phyloP scores from a whole-genome alignment of 2,329 filamentous ascomycete genomes.

The Metarhizium humberi region DNA sequence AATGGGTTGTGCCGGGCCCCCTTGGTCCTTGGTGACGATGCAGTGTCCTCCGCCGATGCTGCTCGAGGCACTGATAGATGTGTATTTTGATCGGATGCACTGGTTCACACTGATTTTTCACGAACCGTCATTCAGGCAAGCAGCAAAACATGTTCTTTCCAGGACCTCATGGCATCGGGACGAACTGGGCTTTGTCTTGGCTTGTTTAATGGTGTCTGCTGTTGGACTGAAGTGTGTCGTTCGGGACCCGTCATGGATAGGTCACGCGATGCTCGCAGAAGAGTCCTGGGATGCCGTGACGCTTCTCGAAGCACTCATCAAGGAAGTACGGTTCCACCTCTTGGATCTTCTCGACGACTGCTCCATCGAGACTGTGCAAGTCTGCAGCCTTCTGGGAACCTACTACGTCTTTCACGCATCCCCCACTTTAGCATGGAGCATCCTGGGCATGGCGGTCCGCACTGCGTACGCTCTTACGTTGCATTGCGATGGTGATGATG shows the following conservation, averaged over 20 bases:
- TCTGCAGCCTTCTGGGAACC: slow-evolving; percentile 3
- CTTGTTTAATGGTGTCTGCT: slow-evolving; percentile 7
- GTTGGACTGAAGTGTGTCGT: slow-evolving; percentile 10
- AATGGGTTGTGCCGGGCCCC: neutral
- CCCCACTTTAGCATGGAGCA: slow-evolving; percentile 3
- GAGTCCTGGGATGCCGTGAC: neutral
- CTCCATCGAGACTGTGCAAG: slow-evolving; percentile 4
- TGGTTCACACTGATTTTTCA: slow-evolving; percentile 14
- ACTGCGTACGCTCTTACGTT: slow-evolving; percentile 10
- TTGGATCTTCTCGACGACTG: slow-evolving; percentile 5
- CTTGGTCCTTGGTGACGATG: slow-evolving; percentile 4
- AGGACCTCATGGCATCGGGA: slow-evolving; percentile 8
- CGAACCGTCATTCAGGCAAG: slow-evolving; percentile 10
- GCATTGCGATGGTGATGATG: slow-evolving; percentile 9
- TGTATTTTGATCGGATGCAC: slow-evolving; percentile 12
- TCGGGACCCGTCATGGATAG: slow-evolving; percentile 9
- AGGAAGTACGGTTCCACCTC: slow-evolving; percentile 2
- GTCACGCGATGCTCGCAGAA: slow-evolving; percentile 7
- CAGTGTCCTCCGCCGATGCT: neutral
- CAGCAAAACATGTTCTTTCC: neutral
- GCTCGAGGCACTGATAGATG: slow-evolving; percentile 4
- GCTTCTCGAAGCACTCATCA: neutral
- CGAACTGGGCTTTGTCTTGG: slow-evolving; percentile 8
- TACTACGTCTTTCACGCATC: slow-evolving; percentile 4
- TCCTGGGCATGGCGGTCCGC: slow-evolving; percentile 9